phyloP scores from a whole-genome alignment of 2,329 filamentous ascomycete genomes.

The Nigrospora oryzae region DNA sequence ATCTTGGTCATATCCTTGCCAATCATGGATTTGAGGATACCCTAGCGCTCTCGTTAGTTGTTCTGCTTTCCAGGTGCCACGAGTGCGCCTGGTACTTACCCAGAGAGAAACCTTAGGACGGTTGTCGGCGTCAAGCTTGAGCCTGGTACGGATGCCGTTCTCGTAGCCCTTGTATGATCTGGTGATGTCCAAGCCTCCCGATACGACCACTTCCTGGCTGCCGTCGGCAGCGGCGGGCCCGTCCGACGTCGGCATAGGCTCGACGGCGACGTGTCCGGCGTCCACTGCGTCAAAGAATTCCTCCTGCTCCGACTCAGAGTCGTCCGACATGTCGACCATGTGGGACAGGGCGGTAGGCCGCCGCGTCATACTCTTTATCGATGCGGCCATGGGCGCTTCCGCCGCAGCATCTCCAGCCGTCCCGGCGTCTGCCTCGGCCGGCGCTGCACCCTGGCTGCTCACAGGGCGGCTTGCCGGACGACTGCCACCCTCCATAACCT shows the following conservation, averaged over 20 bases:
- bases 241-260: slow-evolving; percentile 49
- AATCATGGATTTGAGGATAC: slow-evolving; percentile 98
- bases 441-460: slow-evolving; percentile 14
- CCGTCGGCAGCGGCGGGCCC: slow-evolving; percentile 24
- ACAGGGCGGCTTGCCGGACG: slow-evolving; percentile 19
- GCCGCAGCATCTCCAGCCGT: neutral
- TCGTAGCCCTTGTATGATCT: slow-evolving; percentile 86
- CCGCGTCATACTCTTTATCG: slow-evolving; percentile 32
- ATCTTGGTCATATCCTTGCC: slow-evolving; percentile 99
- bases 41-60: slow-evolving; percentile 41
- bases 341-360: slow-evolving; percentile 62
- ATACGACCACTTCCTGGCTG: slow-evolving; percentile 37
- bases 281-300: slow-evolving; percentile 98
- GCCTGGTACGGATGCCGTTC: slow-evolving; percentile 67
- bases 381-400: slow-evolving; percentile 21
- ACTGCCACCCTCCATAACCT: slow-evolving; percentile 5
- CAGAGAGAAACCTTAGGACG: slow-evolving; percentile 91
- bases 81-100: slow-evolving; percentile 43
- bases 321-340: slow-evolving; percentile 62
- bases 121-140: slow-evolving; percentile 88
- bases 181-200: slow-evolving; percentile 54
- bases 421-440: slow-evolving; percentile 9
- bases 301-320: slow-evolving; percentile 75
- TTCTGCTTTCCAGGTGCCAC: neutral
- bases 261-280: slow-evolving; percentile 80